phyloP scores from a whole-genome alignment of 495 filamentous ascomycete genomes.

The Parathielavia appendiculata region DNA sequence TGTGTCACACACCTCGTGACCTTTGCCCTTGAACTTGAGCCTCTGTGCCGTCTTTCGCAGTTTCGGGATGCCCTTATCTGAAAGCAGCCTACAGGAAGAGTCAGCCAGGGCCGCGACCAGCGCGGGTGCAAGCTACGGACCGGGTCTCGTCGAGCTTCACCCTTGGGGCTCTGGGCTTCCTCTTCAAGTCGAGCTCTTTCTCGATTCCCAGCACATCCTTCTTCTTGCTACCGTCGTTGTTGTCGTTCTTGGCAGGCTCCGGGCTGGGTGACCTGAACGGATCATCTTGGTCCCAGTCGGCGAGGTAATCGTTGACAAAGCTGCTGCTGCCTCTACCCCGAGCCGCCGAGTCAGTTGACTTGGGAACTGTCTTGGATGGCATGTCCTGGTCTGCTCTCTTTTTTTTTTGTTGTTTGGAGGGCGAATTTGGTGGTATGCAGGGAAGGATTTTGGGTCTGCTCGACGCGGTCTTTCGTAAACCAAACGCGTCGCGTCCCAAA shows the following conservation, averaged over 20 bases:
- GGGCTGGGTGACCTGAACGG: slow-evolving; percentile 33
- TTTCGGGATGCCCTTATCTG: slow-evolving; percentile 75
- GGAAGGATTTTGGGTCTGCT: neutral
- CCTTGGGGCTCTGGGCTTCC: slow-evolving; percentile 60
- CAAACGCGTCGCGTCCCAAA: slow-evolving; percentile 8
- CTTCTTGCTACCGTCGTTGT: slow-evolving; percentile 31
- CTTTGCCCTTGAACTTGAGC: slow-evolving; percentile 84
- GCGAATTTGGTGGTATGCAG: neutral
- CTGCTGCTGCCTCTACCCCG: slow-evolving; percentile 14
- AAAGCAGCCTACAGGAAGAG: slow-evolving; percentile 56
- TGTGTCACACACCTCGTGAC: slow-evolving; percentile 66
- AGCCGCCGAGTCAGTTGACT: neutral
- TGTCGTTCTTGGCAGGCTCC: slow-evolving; percentile 28
- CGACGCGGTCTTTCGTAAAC: too few species aligned
- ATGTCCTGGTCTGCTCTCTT: neutral
- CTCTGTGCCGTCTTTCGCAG: slow-evolving; percentile 65
- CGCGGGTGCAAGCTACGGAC: slow-evolving; percentile 36
- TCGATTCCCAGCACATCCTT: slow-evolving; percentile 64
- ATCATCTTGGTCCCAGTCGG: slow-evolving; percentile 32
- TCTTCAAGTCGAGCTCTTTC: slow-evolving; percentile 75
- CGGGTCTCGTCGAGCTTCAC: slow-evolving; percentile 83
- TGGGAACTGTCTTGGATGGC: slow-evolving; percentile 17
- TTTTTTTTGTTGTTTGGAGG: neutral
- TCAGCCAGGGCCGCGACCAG: slow-evolving; percentile 5
- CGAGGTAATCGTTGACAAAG: slow-evolving; percentile 25